These are phyloP conservation scores for Hanseniaspora uvarum DNA, from an alignment of 1,139 yeast species.

Conservation along the genomic window DNA sequence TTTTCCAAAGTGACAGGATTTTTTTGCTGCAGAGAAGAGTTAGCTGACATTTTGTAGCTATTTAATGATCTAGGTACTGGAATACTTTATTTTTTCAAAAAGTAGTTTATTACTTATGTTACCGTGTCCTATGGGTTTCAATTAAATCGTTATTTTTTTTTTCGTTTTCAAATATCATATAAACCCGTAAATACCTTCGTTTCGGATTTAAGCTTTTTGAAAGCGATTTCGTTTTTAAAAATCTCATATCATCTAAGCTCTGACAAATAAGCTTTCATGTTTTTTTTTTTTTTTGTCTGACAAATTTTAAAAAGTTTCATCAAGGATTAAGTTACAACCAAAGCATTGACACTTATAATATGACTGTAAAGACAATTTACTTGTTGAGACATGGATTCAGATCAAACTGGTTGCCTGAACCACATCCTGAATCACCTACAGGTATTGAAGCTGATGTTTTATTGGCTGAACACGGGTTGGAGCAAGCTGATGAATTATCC, in stretches of 20 bases:
- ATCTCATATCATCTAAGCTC: not conserved
- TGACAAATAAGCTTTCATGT: not conserved
- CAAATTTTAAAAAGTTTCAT: not conserved
- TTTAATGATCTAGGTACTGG: too few species aligned
- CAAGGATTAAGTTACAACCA: not conserved
- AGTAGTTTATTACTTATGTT: too few species aligned
- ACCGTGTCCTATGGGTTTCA: too few species aligned
- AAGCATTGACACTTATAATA: slow-evolving; percentile 9
- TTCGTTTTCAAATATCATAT: not conserved
- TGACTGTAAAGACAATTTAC: slow-evolving; percentile 34
- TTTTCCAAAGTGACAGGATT: not conserved
- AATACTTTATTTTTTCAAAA: too few species aligned
- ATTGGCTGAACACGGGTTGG: slow-evolving; percentile 66
- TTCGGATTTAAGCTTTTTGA: too few species aligned
- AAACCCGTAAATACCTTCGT: too few species aligned
- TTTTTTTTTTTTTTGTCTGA: not conserved
- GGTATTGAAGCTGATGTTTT: slow-evolving; percentile 77
- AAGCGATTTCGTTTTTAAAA: not conserved
- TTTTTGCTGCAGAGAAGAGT: not conserved
- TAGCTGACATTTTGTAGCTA: not conserved
- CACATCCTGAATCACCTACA: slow-evolving; percentile 66
- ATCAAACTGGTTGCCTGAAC: slow-evolving; percentile 71
- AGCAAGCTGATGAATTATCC: slow-evolving; percentile 68
- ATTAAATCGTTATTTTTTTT: too few species aligned
- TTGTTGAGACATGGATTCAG: slow-evolving; percentile 61